Evolutionary conservation across 2,329 filamentous ascomycete species (phyloP).

Genomic region (Claviceps capensis): DNA sequence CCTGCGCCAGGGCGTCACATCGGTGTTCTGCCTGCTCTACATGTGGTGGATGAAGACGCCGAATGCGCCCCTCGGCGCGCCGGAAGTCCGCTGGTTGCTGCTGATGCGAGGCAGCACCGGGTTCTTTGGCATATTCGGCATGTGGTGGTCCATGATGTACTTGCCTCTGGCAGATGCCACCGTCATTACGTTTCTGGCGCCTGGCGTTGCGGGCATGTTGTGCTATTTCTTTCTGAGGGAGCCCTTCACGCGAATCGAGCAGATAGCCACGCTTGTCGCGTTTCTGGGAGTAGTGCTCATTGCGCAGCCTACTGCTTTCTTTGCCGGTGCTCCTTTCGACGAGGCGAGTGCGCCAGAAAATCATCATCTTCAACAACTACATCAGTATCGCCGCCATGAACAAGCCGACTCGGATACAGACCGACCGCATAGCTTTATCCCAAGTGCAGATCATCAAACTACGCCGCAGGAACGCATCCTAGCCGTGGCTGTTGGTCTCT

Average conservation of each 20-base stretch:
- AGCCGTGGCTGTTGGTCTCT: constrained; percentile 56
- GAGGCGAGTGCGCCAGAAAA: constrained; percentile 1
- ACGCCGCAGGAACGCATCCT: constrained; percentile 52
- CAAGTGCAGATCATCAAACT: constrained; percentile 21
- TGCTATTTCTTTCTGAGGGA: constrained; percentile 65
- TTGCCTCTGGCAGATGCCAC: constrained; percentile 77
- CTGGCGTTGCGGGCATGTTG: constrained; percentile 64
- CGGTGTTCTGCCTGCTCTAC: constrained; percentile 51
- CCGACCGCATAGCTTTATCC: constrained; percentile 7
- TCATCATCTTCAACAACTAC: not conserved
- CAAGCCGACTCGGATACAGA: not conserved
- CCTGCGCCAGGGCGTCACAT: constrained; percentile 62
- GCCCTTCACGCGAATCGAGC: constrained; percentile 64
- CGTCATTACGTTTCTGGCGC: constrained; percentile 77
- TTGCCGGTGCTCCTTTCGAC: constrained; percentile 17
- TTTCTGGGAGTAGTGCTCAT: constrained; percentile 73
- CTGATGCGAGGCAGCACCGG: constrained; percentile 55
- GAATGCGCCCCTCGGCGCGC: constrained; percentile 55
- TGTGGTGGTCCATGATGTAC: constrained; percentile 57
- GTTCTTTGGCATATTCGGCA: constrained; percentile 65
- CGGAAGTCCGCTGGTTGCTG: constrained; percentile 53
- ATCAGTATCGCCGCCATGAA: not conserved
- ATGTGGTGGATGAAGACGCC: constrained; percentile 60
- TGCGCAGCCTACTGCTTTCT: constrained; percentile 52
- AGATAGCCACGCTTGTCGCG: constrained; percentile 61